Evolutionary conservation across 2,329 filamentous ascomycete species (phyloP).

Genomic region (Diaporthe sp.): DNA sequence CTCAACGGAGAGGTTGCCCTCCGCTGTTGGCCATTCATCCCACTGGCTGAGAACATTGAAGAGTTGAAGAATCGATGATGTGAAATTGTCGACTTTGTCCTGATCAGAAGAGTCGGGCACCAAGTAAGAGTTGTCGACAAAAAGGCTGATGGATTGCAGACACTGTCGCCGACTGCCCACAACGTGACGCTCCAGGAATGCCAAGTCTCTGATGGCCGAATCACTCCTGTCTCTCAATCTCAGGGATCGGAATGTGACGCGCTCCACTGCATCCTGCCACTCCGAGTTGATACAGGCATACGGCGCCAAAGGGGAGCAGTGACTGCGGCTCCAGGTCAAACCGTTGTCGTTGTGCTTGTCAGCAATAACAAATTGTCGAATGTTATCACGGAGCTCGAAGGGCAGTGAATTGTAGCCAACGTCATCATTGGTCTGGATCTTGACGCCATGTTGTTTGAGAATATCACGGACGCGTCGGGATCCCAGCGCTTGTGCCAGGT

Average conservation of each 20-base stretch:
- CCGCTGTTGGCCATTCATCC: neutral
- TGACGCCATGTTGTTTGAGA: neutral
- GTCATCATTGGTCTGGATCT: neutral
- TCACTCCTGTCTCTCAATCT: accelerated
- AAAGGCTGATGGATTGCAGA: neutral
- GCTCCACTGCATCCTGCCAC: neutral
- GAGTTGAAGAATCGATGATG: neutral
- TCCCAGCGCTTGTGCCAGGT: neutral
- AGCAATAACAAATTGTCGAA: neutral
- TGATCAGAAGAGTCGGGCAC: neutral
- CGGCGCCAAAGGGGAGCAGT: neutral
- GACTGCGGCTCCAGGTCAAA: neutral
- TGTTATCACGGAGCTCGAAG: neutral
- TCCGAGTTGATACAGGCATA: neutral
- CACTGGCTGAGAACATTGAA: neutral
- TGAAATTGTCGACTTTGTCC: neutral
- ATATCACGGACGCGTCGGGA: neutral
- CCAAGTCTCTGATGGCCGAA: neutral
- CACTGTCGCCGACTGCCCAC: neutral
- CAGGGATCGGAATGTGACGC: neutral
- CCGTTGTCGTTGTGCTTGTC: accelerated
- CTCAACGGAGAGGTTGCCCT: neutral
- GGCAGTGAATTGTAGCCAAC: neutral
- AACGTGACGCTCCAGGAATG: neutral
- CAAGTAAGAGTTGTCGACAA: no score